Base-by-base conservation (phyloP, 805 yeast species). In the Metschnikowia anglica region DNA sequence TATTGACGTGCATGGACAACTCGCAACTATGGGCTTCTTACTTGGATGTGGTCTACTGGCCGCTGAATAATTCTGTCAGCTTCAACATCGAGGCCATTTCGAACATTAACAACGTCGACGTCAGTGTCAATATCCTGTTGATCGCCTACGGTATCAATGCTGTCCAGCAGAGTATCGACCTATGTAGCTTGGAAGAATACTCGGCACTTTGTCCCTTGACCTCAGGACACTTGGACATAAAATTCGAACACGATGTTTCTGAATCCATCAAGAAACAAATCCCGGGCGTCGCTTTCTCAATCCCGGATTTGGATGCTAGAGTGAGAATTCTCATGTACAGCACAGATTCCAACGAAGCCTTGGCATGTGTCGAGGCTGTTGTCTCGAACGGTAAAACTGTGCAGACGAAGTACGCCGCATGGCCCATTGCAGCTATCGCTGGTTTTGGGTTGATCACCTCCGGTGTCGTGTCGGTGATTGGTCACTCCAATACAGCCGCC, bases 371-470 rank as follows among this genome's bases (percentile, higher is more conserved):
- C 11, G 88, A 85, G 60, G 97, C 97, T 0, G 72, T 79, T 11
- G 72, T 93, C 43, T 67, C 85, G 17, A 93, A 93, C 64, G 96
- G 93, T 44, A 89, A 86, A 58, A 90, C 98, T 1, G 99, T 93
- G 20, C 95, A 89, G 65, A 88, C 96, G 19, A 81, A 80, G 55
- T 89, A 60, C 35, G 64, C 64, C 8, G 78, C 95, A 4, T 91
- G 99, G 99, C 96, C 96, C 8, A 85, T 93, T 53, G 98, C 97
- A 3, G 90, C 88, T 17, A 77, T 93, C 32, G 80, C 97, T 3
- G 95, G 96, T 37, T 62, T 88, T 34, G 98, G 98, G 47, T 77
- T 93, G 37, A 62, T 89, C 34, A 84, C 95, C 3, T 86, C 97
- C 1, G 96, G 96, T 18, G 76, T 88, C 43, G 81, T 88, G 26